Conservation (phyloP, 2,329 filamentous ascomycete species). For the Alternaria incomplexa region DNA sequence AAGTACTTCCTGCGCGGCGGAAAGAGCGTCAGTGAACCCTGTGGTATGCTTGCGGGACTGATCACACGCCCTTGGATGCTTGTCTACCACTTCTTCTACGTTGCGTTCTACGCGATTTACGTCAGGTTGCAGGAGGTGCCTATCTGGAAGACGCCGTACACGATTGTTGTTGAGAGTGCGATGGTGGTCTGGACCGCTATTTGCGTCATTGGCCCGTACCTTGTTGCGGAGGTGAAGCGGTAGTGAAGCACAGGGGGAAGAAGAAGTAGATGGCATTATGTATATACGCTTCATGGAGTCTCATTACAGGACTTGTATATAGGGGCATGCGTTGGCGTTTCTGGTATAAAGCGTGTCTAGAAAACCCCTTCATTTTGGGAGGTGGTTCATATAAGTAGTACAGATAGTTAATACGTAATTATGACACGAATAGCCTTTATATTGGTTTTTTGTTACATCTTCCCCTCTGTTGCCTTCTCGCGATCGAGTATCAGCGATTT, state of each 20-base stretch:
- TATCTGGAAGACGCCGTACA: constrained; percentile 48
- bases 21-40: constrained; percentile 76
- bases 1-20: constrained; percentile 81
- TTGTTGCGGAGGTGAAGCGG: constrained; percentile 68
- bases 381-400: neutral
- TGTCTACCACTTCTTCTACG: constrained; percentile 92
- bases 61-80: constrained; percentile 78
- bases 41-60: constrained; percentile 81
- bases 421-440: neutral
- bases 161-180: constrained; percentile 69
- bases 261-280: neutral
- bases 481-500: neutral
- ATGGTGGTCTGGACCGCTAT: constrained; percentile 81
- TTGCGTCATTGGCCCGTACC: constrained; percentile 81
- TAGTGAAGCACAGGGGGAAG: constrained; percentile 11
- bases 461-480: neutral
- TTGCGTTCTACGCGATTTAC: constrained; percentile 89
- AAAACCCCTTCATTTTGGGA: neutral
- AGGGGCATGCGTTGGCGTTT: neutral
- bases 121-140: constrained; percentile 60
- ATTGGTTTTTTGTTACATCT: neutral
- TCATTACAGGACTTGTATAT: neutral
- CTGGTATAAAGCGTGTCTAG: neutral
- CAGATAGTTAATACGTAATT: neutral
- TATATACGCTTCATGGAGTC: neutral